Evolutionary conservation across 768 basidiomycete genomes (phyloP).

Genomic region (Pleurotus djamor): DNA sequence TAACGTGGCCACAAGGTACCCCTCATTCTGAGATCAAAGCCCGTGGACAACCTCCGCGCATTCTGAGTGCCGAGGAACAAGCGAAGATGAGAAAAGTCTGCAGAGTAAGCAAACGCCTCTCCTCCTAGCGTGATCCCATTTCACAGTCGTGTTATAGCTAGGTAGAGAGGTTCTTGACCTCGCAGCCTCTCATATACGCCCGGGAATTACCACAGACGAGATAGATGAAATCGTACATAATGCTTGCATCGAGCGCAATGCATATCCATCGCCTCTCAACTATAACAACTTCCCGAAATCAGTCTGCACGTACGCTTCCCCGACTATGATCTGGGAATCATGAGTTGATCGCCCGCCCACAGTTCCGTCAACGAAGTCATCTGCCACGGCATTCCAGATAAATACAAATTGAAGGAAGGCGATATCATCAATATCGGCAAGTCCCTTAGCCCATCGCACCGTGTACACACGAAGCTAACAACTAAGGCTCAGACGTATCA

Average conservation of each 20-base stretch:
- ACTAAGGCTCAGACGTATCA: conserved; percentile 57
- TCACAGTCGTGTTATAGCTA: conserved; percentile 45
- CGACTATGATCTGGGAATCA: not conserved
- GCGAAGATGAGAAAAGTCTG: conserved; percentile 83
- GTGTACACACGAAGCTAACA: not conserved
- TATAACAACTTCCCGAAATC: conserved; percentile 94
- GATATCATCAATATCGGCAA: conserved; percentile 95
- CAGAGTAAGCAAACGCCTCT: not conserved
- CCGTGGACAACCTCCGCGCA: conserved; percentile 58
- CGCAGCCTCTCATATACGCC: conserved; percentile 79
- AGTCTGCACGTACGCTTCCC: conserved; percentile 80
- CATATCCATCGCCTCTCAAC: conserved; percentile 93
- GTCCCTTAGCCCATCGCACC: not conserved
- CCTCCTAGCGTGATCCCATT: too few relatives aligned
- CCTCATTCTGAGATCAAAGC: conserved; percentile 58
- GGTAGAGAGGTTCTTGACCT: conserved; percentile 91
- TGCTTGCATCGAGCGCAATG: conserved; percentile 84
- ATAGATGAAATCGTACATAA: conserved; percentile 93
- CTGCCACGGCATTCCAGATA: conserved; percentile 96
- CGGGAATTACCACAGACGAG: conserved; percentile 94
- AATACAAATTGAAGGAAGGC: conserved; percentile 79
- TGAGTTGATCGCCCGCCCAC: not conserved
- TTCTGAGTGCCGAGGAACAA: conserved; percentile 73
- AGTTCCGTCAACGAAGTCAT: conserved; percentile 95
- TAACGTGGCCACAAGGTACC: conserved; percentile 36